phyloP scores from a whole-genome alignment of 2,329 filamentous ascomycete genomes.

The Colletotrichum gloeosporioides region DNA sequence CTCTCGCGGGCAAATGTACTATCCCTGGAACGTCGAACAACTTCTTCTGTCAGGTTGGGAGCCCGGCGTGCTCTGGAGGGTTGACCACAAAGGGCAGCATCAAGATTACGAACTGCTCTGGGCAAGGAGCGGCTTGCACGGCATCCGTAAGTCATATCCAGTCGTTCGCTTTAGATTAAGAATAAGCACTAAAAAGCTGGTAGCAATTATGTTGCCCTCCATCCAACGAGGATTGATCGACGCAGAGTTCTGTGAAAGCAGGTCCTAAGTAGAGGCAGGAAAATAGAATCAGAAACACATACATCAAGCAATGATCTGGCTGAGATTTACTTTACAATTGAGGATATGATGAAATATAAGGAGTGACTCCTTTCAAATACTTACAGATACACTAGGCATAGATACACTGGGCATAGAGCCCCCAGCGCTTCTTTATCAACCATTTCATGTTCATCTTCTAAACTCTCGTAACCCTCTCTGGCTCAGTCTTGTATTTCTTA shows the following conservation, averaged over 20 bases:
- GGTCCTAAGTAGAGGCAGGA: fast-evolving
- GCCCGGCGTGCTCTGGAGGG: fast-evolving
- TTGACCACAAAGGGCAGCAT: neutral
- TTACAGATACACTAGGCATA: too few relatives aligned
- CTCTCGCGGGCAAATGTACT: neutral
- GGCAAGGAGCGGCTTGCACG: neutral
- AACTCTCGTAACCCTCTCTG: too few relatives aligned
- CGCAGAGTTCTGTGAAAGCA: fast-evolving
- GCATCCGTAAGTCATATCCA: neutral
- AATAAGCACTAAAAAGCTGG: neutral
- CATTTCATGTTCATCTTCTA: neutral
- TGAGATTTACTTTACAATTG: neutral
- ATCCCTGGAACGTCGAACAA: neutral
- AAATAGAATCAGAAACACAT: too few relatives aligned
- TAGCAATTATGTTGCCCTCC: neutral
- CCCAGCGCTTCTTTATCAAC: neutral
- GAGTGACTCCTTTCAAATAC: too few relatives aligned
- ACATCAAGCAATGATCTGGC: too few relatives aligned
- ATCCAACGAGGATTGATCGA: neutral
- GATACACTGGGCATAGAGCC: neutral
- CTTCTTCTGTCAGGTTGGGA: neutral
- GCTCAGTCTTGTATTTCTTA: too few relatives aligned
- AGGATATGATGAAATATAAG: neutral
- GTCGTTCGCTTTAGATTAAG: neutral
- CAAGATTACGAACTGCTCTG: neutral